Evolutionary conservation across 768 basidiomycete species (phyloP).

Genomic region (Mycena indigotica): DNA sequence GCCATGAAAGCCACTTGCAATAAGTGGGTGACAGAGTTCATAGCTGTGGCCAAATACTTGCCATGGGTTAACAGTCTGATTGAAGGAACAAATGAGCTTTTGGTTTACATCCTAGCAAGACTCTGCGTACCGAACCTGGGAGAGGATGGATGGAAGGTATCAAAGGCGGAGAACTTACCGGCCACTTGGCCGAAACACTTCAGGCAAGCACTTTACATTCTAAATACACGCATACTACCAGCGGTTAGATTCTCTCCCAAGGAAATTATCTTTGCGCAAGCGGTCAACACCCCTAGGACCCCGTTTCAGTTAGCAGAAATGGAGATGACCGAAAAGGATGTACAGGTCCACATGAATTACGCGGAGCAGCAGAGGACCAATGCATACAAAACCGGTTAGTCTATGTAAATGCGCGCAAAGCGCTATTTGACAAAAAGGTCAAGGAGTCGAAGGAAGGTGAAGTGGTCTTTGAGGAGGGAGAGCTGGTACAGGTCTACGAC

Average conservation of each 20-base stretch:
- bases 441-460: not conserved
- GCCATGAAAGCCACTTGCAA: constrained; percentile 24
- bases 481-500: not conserved
- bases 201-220: constrained; percentile 14
- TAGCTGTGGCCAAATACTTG: constrained; percentile 22
- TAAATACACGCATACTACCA: not conserved
- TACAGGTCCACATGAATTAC: not conserved
- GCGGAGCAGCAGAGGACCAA: not conserved
- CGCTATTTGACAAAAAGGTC: not conserved
- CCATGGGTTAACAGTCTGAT: constrained; percentile 31
- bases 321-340: not conserved
- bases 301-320: too few species aligned
- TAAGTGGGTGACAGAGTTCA: constrained; percentile 15
- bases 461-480: not conserved
- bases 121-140: constrained; percentile 26
- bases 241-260: not conserved
- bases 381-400: not conserved
- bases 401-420: not conserved
- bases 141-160: constrained; percentile 8
- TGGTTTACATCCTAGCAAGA: constrained; percentile 20
- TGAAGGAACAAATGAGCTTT: constrained; percentile 27
- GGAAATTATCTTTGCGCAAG: not conserved
- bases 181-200: constrained; percentile 29
- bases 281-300: not conserved
- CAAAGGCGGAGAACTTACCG: constrained; percentile 16